Evolutionary conservation across 116 monocot genomes (phyloP).

Genomic region (Cymodocea nodosa): DNA sequence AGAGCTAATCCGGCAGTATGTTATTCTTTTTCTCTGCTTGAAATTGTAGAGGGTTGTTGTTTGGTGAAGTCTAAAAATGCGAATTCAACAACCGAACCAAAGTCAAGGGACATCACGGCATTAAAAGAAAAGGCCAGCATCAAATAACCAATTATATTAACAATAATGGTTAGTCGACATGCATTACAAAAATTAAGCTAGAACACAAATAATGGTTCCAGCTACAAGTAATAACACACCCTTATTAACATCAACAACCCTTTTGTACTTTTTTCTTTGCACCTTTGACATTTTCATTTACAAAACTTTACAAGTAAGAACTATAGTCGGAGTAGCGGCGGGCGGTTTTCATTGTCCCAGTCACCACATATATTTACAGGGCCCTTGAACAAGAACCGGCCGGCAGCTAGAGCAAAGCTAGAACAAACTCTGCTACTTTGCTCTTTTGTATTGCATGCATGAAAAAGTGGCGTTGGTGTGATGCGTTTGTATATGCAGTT

Average conservation of each 20-base stretch:
- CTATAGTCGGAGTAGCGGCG: not conserved
- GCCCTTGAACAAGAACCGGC: not conserved
- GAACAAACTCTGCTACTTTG: not conserved
- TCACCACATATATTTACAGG: constrained; percentile 7
- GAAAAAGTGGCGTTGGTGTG: no score
- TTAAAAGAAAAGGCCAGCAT: no score
- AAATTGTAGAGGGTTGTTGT: no score
- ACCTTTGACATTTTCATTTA: not conserved
- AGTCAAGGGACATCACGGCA: no score
- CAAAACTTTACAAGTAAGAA: constrained; percentile 5
- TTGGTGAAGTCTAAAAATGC: no score
- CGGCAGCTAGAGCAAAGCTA: not conserved
- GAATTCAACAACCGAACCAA: not conserved
- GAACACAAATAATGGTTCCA: constrained; percentile 1
- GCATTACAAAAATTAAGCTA: constrained; percentile 3
- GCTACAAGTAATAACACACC: not conserved
- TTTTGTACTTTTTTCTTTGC: not conserved
- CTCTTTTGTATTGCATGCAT: not conserved
- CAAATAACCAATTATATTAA: constrained; percentile 1
- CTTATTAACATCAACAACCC: constrained; percentile 1
- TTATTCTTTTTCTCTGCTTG: no score
- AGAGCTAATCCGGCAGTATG: no score
- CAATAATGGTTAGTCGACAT: not conserved
- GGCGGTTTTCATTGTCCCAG: not conserved
- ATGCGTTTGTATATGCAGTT: no score